Evolutionary conservation across 768 basidiomycete genomes (phyloP).

Genomic region (Nidularia sp.): DNA sequence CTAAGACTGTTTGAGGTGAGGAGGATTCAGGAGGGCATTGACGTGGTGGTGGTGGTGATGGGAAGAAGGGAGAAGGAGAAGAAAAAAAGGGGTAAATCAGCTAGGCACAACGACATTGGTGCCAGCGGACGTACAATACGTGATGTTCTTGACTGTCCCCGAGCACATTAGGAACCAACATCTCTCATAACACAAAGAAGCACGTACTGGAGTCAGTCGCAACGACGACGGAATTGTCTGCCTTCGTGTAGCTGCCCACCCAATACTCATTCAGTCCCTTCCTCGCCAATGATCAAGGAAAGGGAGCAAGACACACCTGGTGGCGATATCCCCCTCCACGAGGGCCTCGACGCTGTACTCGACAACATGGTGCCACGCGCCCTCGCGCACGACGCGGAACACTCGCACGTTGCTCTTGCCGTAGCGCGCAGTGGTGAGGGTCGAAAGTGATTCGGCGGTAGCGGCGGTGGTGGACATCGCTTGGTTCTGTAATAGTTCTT

Average conservation of each 20-base stretch:
- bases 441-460: constrained; percentile 3
- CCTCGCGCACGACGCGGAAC: constrained; percentile 75
- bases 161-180: neutral
- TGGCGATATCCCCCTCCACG: constrained; percentile 80
- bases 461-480: constrained; percentile 1
- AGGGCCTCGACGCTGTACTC: constrained; percentile 82
- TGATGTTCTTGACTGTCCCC: constrained; percentile 61
- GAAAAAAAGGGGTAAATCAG: neutral
- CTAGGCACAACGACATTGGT: neutral
- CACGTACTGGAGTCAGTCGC: constrained; percentile 86
- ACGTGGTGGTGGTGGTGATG: neutral
- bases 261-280: neutral
- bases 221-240: constrained; percentile 85
- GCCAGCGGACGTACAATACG: constrained; percentile 39
- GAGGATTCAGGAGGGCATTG: neutral
- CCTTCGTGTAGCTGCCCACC: constrained; percentile 63
- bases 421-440: constrained; percentile 56
- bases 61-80: neutral
- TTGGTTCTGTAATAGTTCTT: neutral
- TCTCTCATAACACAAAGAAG: neutral
- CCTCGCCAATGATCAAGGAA: neutral
- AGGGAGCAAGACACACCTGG: constrained; percentile 42
- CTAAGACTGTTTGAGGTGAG: constrained; percentile 48
- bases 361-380: constrained; percentile 64
- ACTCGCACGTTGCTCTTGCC: constrained; percentile 91